These are phyloP conservation scores for Eucalyptus curtisii DNA, from an alignment of 345 rosid genomes.

Conservation along the genomic window DNA sequence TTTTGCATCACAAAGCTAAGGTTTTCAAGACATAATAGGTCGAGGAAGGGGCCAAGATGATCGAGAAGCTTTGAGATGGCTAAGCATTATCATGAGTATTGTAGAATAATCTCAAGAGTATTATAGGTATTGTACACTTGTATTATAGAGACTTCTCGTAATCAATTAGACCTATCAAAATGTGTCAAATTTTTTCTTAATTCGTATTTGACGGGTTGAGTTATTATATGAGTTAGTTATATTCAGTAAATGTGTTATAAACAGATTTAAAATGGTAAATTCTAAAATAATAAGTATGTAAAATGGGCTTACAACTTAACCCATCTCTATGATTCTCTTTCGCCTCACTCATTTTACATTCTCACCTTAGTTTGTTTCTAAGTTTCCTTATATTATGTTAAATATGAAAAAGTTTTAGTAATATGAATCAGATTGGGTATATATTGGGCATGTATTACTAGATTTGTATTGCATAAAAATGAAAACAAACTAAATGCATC, in stretches of 20 bases:
- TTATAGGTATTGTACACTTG: background rate
- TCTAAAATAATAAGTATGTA: background rate
- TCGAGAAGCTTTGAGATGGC: background rate
- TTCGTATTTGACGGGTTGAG: background rate
- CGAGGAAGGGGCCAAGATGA: background rate
- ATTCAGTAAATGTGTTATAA: too few species aligned
- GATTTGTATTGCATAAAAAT: background rate
- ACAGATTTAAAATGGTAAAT: background rate
- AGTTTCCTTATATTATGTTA: background rate
- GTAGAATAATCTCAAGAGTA: background rate
- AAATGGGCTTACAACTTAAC: background rate
- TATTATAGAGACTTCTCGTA: background rate
- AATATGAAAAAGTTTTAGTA: too few species aligned
- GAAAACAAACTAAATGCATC: background rate
- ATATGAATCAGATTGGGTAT: background rate
- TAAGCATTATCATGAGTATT: background rate
- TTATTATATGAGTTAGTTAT: background rate
- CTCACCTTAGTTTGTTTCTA: rapidly evolving
- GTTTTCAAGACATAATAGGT: background rate
- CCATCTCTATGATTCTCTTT: background rate
- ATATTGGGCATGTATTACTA: background rate
- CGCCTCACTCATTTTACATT: background rate
- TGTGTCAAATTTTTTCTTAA: background rate
- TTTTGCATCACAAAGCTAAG: background rate
- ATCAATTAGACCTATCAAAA: background rate